Conservation (phyloP, 352 stramenopile species). For the Lagenidium giganteum region DNA sequence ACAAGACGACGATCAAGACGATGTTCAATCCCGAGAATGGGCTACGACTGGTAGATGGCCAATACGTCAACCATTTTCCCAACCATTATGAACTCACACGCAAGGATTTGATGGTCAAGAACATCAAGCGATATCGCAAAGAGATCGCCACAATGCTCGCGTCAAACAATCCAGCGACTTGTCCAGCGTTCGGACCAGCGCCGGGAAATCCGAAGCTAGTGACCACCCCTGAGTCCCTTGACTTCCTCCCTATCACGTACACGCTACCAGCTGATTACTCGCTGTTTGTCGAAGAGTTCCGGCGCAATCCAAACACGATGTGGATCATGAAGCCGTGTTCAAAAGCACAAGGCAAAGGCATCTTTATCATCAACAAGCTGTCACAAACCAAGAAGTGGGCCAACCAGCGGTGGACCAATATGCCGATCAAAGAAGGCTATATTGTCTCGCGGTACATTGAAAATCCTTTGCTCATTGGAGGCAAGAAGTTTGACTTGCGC, state of each 20-base stretch:
- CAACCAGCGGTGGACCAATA: conserved; percentile 60
- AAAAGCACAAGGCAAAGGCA: conserved; percentile 87
- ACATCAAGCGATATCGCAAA: conserved; percentile 89
- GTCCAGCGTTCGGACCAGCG: too few relatives aligned
- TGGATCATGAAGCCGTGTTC: conserved; percentile 95
- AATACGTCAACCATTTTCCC: conserved; percentile 85
- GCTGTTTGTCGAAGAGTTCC: conserved; percentile 90
- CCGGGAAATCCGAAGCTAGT: too few relatives aligned
- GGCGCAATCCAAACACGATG: conserved; percentile 78
- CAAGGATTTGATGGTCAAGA: conserved; percentile 94
- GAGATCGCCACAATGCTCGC: conserved; percentile 22
- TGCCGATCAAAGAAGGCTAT: conserved; percentile 81
- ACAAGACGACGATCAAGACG: conserved; percentile 81
- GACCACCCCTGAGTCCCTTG: conserved; percentile 45
- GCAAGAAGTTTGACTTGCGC: conserved; percentile 92
- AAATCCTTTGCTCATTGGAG: conserved; percentile 85
- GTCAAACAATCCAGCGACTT: background rate
- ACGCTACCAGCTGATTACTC: conserved; percentile 91
- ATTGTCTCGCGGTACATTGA: conserved; percentile 89
- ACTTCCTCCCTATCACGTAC: conserved; percentile 91
- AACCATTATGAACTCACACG: conserved; percentile 92
- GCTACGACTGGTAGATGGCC: conserved; percentile 47
- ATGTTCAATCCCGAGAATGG: conserved; percentile 88
- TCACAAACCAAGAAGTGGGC: conserved; percentile 91
- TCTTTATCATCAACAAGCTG: conserved; percentile 93